Percentiles rank a stretch among this genome's conserved stretches.
These are phyloP conservation scores for Papiliotrema flavescens DNA, from an alignment of 1,284 basidiomycete species.

Conservation along the genomic window DNA sequence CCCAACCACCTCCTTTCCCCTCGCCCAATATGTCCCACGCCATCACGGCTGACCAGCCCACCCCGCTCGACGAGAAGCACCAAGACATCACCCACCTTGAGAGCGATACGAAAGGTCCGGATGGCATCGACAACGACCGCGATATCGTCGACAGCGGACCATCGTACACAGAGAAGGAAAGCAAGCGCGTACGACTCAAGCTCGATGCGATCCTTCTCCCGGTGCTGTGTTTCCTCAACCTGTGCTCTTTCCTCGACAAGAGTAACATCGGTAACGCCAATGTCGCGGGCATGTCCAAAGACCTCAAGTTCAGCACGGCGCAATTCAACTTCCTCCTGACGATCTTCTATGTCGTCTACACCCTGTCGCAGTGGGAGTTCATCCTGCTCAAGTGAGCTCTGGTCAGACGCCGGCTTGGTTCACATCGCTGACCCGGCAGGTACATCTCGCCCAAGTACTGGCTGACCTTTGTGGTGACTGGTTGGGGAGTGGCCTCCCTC, in stretches of 20 bases:
- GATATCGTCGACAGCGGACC: background rate
- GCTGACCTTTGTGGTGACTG: slow-evolving; percentile 14
- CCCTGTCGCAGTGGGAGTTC: slow-evolving; percentile 11
- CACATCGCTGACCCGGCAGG: background rate
- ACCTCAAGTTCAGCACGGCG: slow-evolving; percentile 2
- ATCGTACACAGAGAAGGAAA: background rate
- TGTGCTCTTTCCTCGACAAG: slow-evolving; percentile 14
- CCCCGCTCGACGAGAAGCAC: no score
- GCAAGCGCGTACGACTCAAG: slow-evolving; percentile 3
- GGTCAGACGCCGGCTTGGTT: no score
- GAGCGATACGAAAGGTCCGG: no score
- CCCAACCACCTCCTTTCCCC: no score
- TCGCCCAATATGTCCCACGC: no score
- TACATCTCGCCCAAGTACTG: slow-evolving; percentile 10
- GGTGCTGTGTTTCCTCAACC: slow-evolving; percentile 11
- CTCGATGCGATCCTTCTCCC: slow-evolving; percentile 16
- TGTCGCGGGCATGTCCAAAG: slow-evolving; percentile 11
- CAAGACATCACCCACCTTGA: no score
- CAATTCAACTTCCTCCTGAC: slow-evolving; percentile 14
- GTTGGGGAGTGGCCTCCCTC: slow-evolving; percentile 14
- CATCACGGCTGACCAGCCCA: no score
- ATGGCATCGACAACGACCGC: no score
- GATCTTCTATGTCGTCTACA: slow-evolving; percentile 15
- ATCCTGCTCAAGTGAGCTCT: slow-evolving; percentile 8
- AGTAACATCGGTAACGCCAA: slow-evolving; percentile 13